These are phyloP conservation scores for Boletus reticuloceps DNA, from an alignment of 768 basidiomycete species.

Conservation along the genomic window DNA sequence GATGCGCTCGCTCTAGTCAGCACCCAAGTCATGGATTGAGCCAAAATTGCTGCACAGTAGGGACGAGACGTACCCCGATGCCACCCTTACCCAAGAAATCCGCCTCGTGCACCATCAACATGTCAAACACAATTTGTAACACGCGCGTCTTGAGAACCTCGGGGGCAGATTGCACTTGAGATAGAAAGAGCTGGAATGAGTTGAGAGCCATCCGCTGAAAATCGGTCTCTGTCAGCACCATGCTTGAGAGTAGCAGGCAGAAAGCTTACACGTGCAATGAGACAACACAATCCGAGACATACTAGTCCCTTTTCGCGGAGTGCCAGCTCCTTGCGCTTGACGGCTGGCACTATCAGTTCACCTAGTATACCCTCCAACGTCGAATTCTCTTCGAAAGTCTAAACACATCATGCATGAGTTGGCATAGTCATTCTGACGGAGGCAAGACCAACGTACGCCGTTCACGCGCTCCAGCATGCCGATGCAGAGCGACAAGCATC, in stretches of 20 bases:
- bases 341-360: conserved; percentile 88
- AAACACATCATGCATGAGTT: not conserved
- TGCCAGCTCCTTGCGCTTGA: conserved; percentile 78
- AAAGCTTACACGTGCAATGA: conserved; percentile 54
- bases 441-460: conserved; percentile 49
- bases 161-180: conserved; percentile 65
- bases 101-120: conserved; percentile 79
- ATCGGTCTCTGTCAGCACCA: not conserved
- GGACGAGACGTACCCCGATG: conserved; percentile 26
- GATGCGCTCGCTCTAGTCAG: conserved; percentile 49
- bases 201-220: conserved; percentile 34
- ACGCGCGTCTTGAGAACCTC: conserved; percentile 65
- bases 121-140: conserved; percentile 82
- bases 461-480: conserved; percentile 87
- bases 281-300: conserved; percentile 68
- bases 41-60: not conserved
- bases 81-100: conserved; percentile 52
- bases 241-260: not conserved
- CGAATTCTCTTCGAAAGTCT: conserved; percentile 66
- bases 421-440: not conserved
- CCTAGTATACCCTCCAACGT: conserved; percentile 64
- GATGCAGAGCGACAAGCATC: conserved; percentile 74
- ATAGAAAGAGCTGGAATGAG: conserved; percentile 78
- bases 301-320: conserved; percentile 67
- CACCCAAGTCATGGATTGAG: too few species aligned